Conservation (phyloP, 495 filamentous ascomycete genomes). For the Clavariopsis aquatica region DNA sequence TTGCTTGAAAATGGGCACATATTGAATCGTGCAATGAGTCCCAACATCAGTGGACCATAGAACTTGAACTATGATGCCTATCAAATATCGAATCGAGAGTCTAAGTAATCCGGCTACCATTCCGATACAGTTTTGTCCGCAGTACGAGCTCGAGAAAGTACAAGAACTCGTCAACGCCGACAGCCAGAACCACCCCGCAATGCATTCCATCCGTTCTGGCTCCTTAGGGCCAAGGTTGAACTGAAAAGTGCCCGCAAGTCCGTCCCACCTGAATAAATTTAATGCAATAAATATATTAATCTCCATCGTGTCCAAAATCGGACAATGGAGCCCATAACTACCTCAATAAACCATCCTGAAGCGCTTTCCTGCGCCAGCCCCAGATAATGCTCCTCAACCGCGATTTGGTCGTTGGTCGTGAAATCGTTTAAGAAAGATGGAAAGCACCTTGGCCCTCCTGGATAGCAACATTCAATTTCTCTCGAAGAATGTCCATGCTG, state of each 20-base stretch:
- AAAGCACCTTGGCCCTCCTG: slow-evolving; percentile 98
- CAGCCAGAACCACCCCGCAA: neutral
- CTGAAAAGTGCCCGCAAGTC: neutral
- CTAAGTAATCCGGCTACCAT: neutral
- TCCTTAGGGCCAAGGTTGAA: neutral
- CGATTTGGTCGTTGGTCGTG: slow-evolving; percentile 13
- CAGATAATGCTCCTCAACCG: slow-evolving; percentile 14
- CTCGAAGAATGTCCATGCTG: slow-evolving; percentile 69
- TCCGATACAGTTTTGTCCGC: neutral
- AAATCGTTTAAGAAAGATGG: slow-evolving; percentile 72
- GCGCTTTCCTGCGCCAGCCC: slow-evolving; percentile 14
- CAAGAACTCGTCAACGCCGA: slow-evolving; percentile 4
- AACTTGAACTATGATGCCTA: neutral
- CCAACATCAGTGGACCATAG: neutral
- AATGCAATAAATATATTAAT: slow-evolving; percentile 6
- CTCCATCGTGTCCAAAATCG: neutral
- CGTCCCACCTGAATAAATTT: neutral
- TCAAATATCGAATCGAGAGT: neutral
- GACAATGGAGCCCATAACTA: neutral
- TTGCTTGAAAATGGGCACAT: neutral
- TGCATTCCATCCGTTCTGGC: slow-evolving; percentile 9
- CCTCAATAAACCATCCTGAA: neutral
- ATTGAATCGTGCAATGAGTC: neutral
- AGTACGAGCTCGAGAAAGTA: neutral
- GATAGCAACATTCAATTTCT: slow-evolving; percentile 79